Evolutionary conservation across 2,329 filamentous ascomycete genomes (phyloP).

Genomic region (Clonostachys sp.): DNA sequence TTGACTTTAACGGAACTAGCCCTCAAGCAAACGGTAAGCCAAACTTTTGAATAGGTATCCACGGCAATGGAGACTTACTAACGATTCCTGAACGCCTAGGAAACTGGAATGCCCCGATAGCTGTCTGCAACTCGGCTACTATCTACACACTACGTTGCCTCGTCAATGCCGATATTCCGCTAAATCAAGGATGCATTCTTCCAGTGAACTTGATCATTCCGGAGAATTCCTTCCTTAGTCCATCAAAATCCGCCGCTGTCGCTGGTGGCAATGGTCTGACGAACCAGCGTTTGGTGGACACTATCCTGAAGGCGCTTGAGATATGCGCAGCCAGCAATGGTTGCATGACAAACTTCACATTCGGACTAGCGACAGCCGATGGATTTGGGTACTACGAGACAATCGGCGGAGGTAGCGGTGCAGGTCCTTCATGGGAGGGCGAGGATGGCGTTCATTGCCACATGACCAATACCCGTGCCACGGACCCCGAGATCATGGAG

Average conservation of each 20-base stretch:
- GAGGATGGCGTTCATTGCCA: slow-evolving; percentile 66
- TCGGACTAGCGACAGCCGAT: slow-evolving; percentile 42
- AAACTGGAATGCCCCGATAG: slow-evolving; percentile 28
- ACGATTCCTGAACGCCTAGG: slow-evolving; percentile 20
- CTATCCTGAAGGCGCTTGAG: slow-evolving; percentile 21
- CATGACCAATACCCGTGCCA: slow-evolving; percentile 81
- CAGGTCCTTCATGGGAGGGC: slow-evolving; percentile 66
- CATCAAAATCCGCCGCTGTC: slow-evolving; percentile 21
- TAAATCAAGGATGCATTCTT: slow-evolving; percentile 29
- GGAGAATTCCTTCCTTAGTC: slow-evolving; percentile 20
- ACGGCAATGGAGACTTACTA: slow-evolving; percentile 4
- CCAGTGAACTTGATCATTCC: slow-evolving; percentile 26
- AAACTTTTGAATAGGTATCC: slow-evolving; percentile 14
- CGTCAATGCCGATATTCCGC: slow-evolving; percentile 25
- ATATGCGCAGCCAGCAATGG: slow-evolving; percentile 17
- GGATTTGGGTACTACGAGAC: slow-evolving; percentile 65
- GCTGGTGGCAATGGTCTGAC: slow-evolving; percentile 61
- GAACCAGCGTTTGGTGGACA: slow-evolving; percentile 23
- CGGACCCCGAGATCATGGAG: slow-evolving; percentile 72
- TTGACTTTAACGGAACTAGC: slow-evolving; percentile 28
- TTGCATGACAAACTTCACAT: slow-evolving; percentile 66
- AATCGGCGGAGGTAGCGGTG: slow-evolving; percentile 69
- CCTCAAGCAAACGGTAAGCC: slow-evolving; percentile 24
- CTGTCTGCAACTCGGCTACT: slow-evolving; percentile 28
- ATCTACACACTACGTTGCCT: slow-evolving; percentile 29